Evolutionary conservation across 2,329 filamentous ascomycete species (phyloP).

Genomic region (Endoconidiophora polonica): DNA sequence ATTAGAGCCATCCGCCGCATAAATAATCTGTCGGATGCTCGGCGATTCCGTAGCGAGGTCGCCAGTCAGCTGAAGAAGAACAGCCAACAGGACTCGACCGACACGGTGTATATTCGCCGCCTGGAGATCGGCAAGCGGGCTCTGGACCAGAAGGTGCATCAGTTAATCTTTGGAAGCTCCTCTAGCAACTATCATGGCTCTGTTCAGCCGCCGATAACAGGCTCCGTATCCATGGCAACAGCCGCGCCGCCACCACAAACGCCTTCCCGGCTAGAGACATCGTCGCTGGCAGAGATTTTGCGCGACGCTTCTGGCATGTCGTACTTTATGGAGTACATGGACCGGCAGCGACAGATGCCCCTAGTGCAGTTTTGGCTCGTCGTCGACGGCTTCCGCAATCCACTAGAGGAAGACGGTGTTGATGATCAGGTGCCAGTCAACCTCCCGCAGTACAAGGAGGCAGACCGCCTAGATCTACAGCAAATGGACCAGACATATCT

Average conservation of each 20-base stretch:
- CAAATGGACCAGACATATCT: slow-evolving; percentile 88
- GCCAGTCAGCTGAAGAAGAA: slow-evolving; percentile 83
- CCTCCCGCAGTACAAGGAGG: slow-evolving; percentile 57
- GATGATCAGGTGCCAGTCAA: slow-evolving; percentile 40
- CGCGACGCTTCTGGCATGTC: slow-evolving; percentile 80
- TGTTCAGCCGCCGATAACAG: background rate
- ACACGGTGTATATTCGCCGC: slow-evolving; percentile 72
- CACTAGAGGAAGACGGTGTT: slow-evolving; percentile 60
- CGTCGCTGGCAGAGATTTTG: slow-evolving; percentile 68
- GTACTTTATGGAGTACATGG: slow-evolving; percentile 99
- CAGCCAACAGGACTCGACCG: slow-evolving; percentile 58
- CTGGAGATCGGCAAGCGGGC: slow-evolving; percentile 84
- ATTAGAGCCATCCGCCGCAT: slow-evolving; percentile 77
- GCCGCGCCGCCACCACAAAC: slow-evolving; percentile 19
- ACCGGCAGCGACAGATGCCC: slow-evolving; percentile 70
- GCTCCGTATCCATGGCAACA: slow-evolving; percentile 15
- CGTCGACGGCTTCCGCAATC: slow-evolving; percentile 89
- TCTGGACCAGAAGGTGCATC: slow-evolving; percentile 74
- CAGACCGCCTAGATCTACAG: slow-evolving; percentile 72
- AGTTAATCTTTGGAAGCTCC: slow-evolving; percentile 42
- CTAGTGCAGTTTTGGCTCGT: slow-evolving; percentile 97
- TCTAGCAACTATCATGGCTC: slow-evolving; percentile 30
- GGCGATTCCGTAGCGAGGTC: slow-evolving; percentile 81
- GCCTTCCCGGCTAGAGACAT: slow-evolving; percentile 54
- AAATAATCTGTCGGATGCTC: slow-evolving; percentile 81